These are phyloP conservation scores for Phoma sp. DNA, from an alignment of 2,329 filamentous ascomycete genomes.

Conservation along the genomic window DNA sequence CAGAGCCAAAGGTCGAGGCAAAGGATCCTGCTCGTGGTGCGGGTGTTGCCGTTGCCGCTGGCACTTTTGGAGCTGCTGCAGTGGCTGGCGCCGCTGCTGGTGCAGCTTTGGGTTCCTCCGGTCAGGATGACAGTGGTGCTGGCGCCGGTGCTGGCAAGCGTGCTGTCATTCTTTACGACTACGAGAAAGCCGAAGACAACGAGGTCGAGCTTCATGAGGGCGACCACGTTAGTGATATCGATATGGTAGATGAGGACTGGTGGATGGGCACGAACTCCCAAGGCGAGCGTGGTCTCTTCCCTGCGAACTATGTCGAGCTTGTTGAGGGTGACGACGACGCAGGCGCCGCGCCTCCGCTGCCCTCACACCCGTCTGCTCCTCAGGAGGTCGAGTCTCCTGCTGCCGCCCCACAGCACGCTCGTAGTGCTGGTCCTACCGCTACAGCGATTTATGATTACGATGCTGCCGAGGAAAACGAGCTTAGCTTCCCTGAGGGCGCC, in stretches of 20 bases:
- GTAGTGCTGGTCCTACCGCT: conserved; percentile 68
- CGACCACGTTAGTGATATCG: conserved; percentile 86
- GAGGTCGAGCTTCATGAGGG: conserved; percentile 91
- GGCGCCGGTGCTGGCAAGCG: conserved; percentile 63
- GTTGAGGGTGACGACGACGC: conserved; percentile 66
- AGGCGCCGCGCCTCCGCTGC: conserved; percentile 46
- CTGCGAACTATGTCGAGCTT: conserved; percentile 94
- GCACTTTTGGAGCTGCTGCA: conserved; percentile 52
- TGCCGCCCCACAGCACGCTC: conserved; percentile 40
- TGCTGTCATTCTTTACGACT: conserved; percentile 89
- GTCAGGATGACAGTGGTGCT: conserved; percentile 42
- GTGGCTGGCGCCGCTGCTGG: conserved; percentile 53
- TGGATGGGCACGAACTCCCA: conserved; percentile 91
- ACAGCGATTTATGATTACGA: conserved; percentile 95
- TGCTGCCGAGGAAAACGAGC: conserved; percentile 88
- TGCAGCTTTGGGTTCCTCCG: conserved; percentile 48
- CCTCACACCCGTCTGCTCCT: conserved; percentile 51
- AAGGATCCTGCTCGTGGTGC: conserved; percentile 61
- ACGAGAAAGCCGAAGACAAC: conserved; percentile 97
- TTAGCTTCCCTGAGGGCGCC: conserved; percentile 88
- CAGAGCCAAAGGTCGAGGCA: conserved; percentile 68
- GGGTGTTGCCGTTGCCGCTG: conserved; percentile 53
- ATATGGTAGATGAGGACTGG: conserved; percentile 98
- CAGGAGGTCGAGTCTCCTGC: conserved; percentile 43
- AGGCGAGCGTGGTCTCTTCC: conserved; percentile 90